A percentile compares a stretch with the other conserved stretches of the same genome.
phyloP scores from a whole-genome alignment of 768 basidiomycete genomes.

The Phylloporus arenicola region DNA sequence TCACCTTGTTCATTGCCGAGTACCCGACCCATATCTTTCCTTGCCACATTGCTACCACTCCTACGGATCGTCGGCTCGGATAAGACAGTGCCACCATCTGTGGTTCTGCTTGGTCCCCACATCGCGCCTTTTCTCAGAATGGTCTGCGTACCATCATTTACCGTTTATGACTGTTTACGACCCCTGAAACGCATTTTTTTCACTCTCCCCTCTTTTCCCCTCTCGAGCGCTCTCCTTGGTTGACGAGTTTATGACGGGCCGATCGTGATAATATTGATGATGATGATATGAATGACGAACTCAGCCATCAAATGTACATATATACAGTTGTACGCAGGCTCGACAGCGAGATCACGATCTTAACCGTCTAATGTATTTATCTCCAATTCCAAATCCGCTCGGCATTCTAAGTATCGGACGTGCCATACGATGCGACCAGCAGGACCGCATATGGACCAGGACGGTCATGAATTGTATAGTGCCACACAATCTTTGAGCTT shows the following conservation, averaged over 20 bases:
- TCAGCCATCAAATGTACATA: neutral
- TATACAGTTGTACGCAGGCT: neutral
- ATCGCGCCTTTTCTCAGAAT: neutral
- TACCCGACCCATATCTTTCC: neutral
- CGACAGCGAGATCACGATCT: too few species aligned
- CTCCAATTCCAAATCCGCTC: too few species aligned
- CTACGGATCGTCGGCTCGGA: neutral
- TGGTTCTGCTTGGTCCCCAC: neutral
- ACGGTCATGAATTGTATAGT: neutral
- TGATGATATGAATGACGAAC: neutral
- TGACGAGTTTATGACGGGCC: neutral
- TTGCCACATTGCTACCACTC: neutral
- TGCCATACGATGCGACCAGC: neutral
- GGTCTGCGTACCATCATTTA: neutral
- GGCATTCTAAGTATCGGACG: too few species aligned
- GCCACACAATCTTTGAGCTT: neutral
- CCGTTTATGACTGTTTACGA: neutral
- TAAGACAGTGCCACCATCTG: neutral
- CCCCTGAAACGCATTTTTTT: neutral
- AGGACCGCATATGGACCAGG: neutral
- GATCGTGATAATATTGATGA: neutral
- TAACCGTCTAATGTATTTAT: too few species aligned
- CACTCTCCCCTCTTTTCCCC: neutral
- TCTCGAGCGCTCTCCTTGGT: neutral
- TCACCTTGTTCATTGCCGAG: neutral